phyloP scores from a whole-genome alignment of 768 basidiomycete genomes.

The Psilocybe sp. region DNA sequence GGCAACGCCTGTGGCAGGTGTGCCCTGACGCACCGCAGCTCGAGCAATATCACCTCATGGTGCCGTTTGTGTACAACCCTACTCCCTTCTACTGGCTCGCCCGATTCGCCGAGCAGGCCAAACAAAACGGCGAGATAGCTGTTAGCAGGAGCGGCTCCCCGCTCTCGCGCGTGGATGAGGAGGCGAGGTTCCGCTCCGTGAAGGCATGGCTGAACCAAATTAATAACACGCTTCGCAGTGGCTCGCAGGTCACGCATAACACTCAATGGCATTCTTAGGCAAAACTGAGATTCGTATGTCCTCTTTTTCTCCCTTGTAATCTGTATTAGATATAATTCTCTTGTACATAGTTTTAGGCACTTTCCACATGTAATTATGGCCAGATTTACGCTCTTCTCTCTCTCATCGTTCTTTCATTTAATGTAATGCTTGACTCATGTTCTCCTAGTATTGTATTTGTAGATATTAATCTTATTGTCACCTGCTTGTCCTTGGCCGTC shows the following conservation, averaged over 20 bases:
- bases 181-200: slow-evolving; percentile 43
- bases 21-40: slow-evolving; percentile 30
- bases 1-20: slow-evolving; percentile 54
- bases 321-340: neutral
- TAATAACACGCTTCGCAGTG: slow-evolving; percentile 40
- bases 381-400: too few species aligned
- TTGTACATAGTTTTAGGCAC: too few species aligned
- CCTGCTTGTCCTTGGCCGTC: neutral
- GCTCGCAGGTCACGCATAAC: slow-evolving; percentile 37
- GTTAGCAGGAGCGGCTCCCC: slow-evolving; percentile 11
- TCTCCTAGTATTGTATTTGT: neutral
- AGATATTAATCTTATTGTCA: neutral
- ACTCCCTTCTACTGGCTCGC: slow-evolving; percentile 66
- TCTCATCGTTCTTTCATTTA: neutral
- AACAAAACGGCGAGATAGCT: slow-evolving; percentile 41
- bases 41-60: slow-evolving; percentile 25
- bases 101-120: slow-evolving; percentile 49
- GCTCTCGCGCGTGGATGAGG: slow-evolving; percentile 18
- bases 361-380: too few species aligned
- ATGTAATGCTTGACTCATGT: neutral
- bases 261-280: slow-evolving; percentile 6
- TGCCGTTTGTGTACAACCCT: slow-evolving; percentile 40
- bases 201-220: slow-evolving; percentile 52
- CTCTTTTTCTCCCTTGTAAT: slow-evolving; percentile 14
- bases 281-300: slow-evolving; percentile 6